Evolutionary conservation across 352 stramenopile genomes (phyloP), one percentile per base, ranked within the genome.

Genomic region (Pythium vanterpoolii): DNA sequence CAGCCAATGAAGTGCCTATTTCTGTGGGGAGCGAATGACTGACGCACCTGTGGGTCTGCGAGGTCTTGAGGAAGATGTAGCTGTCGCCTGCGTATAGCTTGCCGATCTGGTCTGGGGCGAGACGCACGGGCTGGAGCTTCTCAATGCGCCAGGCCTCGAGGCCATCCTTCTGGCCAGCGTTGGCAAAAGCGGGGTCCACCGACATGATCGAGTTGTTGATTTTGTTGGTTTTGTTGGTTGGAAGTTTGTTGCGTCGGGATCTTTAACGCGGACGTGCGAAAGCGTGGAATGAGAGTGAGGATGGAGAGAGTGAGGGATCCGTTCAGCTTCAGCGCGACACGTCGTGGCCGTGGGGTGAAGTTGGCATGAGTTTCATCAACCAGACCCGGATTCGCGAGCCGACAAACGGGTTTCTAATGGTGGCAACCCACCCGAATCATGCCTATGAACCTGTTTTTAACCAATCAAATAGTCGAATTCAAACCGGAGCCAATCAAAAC

Each of bases 11-110:
- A n/a, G n/a, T n/a, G n/a, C 5, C 21, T 10, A 34, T 18, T 8
- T 42, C 38, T 19, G 23, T 26, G 18, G n/a, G 23, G n/a, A 26
- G 9, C n/a, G n/a, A n/a, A n/a, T n/a, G n/a, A n/a, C n/a, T n/a
- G n/a, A 16, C 44, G 19, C 18, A 86, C 75, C 68, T 85, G 33
- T 59, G 69, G 42, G 62, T 69, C 58, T 79, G 64, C 52, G 64
- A 83, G 2, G 93, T 98, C 51, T 91, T 83, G 54, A 98, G 79
- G 48, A 98, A 88, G 71, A 99, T 98, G 82, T 99, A 99, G 50
- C 84, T 97, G 83, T 99, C 96, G 42, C 96, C 96, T n/a, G 67
- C 86, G 80, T 97, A 83, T 62, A 99, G 96, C 57, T 87, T 89
- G 45, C 95, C 90, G 55, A 94, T 68, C 7, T 89, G 68, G 45